Conservation (phyloP, 1,284 basidiomycete species). For the Coniferiporia weirii region DNA sequence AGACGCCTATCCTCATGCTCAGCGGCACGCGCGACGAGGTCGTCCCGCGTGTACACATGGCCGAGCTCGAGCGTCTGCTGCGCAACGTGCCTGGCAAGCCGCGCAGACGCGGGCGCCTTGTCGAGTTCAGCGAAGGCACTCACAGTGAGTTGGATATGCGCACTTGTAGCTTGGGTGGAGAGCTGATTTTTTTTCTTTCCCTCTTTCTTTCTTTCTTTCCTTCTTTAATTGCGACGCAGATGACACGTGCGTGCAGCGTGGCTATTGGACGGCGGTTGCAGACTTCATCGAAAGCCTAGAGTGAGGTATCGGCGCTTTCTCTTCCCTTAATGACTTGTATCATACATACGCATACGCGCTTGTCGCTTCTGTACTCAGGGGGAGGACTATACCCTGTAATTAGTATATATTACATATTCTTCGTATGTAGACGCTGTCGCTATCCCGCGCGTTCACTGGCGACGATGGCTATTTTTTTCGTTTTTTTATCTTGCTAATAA, state of each 20-base stretch:
- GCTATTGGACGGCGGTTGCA: constrained; percentile 59
- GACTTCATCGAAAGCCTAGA: constrained; percentile 46
- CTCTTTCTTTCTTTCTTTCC: not conserved
- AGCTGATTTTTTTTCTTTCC: constrained; percentile 1
- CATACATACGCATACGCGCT: not conserved
- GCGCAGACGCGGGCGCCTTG: constrained; percentile 47
- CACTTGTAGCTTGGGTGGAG: not conserved
- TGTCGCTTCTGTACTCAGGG: not conserved
- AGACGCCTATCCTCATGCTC: constrained; percentile 83
- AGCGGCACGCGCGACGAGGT: constrained; percentile 80
- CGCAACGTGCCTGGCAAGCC: constrained; percentile 40
- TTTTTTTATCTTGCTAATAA: too few species aligned
- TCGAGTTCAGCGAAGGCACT: constrained; percentile 57
- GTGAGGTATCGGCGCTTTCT: not conserved
- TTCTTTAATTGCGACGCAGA: constrained; percentile 33
- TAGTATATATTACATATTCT: not conserved
- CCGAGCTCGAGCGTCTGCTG: constrained; percentile 45
- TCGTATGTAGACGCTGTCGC: not conserved
- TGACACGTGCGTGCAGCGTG: constrained; percentile 62
- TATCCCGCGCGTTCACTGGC: not conserved
- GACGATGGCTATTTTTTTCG: not conserved
- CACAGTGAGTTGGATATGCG: constrained; percentile 56
- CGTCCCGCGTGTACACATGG: constrained; percentile 85
- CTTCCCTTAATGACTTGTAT: not conserved
- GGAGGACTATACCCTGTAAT: not conserved